Evolutionary conservation across 2,329 filamentous ascomycete species (phyloP).

Genomic region (Ascochyta koolunga): DNA sequence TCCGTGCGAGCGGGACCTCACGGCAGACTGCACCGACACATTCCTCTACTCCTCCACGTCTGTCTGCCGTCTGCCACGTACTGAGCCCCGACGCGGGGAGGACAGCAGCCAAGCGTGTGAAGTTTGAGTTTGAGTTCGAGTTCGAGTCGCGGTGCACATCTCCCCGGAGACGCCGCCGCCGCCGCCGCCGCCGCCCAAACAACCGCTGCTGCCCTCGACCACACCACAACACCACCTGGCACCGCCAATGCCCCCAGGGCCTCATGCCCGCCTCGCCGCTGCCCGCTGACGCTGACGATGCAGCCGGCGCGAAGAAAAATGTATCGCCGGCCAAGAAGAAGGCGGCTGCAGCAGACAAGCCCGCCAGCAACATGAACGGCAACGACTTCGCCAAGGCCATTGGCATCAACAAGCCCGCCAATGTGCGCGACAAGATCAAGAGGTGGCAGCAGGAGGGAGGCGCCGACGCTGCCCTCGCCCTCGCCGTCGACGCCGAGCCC

Average conservation of each 20-base stretch:
- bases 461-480: conserved; percentile 52
- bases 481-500: background rate
- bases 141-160: too few relatives aligned
- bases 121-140: too few relatives aligned
- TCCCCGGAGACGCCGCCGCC: background rate
- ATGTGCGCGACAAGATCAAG: conserved; percentile 76
- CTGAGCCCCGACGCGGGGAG: conserved; percentile 16
- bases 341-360: conserved; percentile 32
- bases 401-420: conserved; percentile 51
- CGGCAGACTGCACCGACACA: background rate
- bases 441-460: conserved; percentile 84
- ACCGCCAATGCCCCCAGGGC: conserved; percentile 28
- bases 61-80: background rate
- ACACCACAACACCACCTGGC: conserved; percentile 7
- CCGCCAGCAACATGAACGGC: conserved; percentile 36
- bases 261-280: conserved; percentile 33
- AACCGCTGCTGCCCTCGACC: background rate
- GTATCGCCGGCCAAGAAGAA: conserved; percentile 38
- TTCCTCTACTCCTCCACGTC: background rate
- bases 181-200: background rate
- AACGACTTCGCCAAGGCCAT: conserved; percentile 49
- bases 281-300: conserved; percentile 28
- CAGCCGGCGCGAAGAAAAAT: conserved; percentile 34
- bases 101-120: background rate
- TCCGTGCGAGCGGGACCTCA: background rate